Percentiles rank a stretch among this genome's conserved stretches.
phyloP scores from a whole-genome alignment of 306 rosid species.

The Gillenia trifoliata region DNA sequence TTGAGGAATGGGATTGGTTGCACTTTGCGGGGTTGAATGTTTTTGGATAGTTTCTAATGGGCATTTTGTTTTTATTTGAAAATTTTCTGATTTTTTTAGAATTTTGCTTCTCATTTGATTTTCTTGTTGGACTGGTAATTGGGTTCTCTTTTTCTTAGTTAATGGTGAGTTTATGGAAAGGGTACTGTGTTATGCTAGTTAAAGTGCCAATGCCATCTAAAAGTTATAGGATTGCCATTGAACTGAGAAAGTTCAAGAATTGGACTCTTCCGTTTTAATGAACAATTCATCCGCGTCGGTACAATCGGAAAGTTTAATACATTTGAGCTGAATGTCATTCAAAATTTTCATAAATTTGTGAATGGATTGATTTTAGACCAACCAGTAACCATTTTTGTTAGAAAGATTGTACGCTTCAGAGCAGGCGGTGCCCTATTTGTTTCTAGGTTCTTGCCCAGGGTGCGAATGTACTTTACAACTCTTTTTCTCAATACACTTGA shows the following conservation, averaged over 20 bases:
- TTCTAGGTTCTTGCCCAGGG: background rate
- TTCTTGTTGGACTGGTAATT: conserved; percentile 9
- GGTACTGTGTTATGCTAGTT: background rate
- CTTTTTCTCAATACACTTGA: background rate
- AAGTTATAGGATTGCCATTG: conserved; percentile 3
- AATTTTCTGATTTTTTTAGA: background rate
- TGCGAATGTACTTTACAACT: background rate
- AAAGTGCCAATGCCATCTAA: background rate
- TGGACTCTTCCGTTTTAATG: conserved; percentile 1
- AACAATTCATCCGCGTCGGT: conserved; percentile 3
- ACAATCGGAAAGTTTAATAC: background rate
- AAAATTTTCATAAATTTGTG: background rate
- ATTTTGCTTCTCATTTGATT: background rate
- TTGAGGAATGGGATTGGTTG: conserved; percentile 8
- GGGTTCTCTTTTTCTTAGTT: background rate
- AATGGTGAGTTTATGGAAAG: conserved; percentile 3
- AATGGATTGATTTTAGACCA: background rate
- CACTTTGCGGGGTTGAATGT: conserved; percentile 10
- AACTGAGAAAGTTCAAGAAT: background rate
- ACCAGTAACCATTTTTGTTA: background rate
- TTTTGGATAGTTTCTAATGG: conserved; percentile 11
- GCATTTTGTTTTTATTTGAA: conserved; percentile 1
- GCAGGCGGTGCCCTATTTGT: background rate
- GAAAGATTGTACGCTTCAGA: background rate
- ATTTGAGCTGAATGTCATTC: background rate